Conservation (phyloP, 768 basidiomycete species). For the Auriscalpium microsporum region DNA sequence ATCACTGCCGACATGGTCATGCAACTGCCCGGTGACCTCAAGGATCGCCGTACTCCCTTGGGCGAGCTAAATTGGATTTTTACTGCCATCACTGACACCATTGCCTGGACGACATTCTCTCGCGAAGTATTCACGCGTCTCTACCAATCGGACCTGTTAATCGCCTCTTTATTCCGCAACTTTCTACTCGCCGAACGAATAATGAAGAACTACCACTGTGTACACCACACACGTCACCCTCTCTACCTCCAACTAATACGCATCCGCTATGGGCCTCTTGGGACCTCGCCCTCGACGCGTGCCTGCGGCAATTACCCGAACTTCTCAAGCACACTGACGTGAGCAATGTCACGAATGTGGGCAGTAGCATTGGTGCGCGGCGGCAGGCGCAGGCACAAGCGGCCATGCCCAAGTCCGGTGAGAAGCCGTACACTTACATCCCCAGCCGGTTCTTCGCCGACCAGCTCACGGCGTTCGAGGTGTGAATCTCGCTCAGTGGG, state of each 20-base stretch:
- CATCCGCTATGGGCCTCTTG: slow-evolving; percentile 95
- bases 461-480: slow-evolving; percentile 94
- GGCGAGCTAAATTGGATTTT: slow-evolving; percentile 99
- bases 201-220: slow-evolving; percentile 97
- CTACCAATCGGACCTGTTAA: slow-evolving; percentile 90
- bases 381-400: slow-evolving; percentile 17
- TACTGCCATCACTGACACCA: slow-evolving; percentile 97
- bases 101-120: slow-evolving; percentile 97
- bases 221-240: slow-evolving; percentile 88
- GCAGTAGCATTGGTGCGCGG: slow-evolving; percentile 17
- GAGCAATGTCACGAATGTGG: slow-evolving; percentile 14
- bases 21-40: slow-evolving; percentile 93
- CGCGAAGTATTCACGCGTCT: slow-evolving; percentile 88
- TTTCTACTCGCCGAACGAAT: slow-evolving; percentile 96
- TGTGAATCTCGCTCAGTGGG: slow-evolving; percentile 94
- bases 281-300: slow-evolving; percentile 95
- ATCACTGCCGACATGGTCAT: slow-evolving; percentile 85
- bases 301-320: slow-evolving; percentile 86
- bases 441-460: slow-evolving; percentile 93
- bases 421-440: slow-evolving; percentile 62
- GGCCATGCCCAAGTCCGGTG: slow-evolving; percentile 11
- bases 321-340: slow-evolving; percentile 39
- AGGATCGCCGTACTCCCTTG: slow-evolving; percentile 90
- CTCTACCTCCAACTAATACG: slow-evolving; percentile 92
- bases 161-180: slow-evolving; percentile 94